phyloP scores from a whole-genome alignment of 805 yeast species.

The Saccharomycopsis javanensis region DNA sequence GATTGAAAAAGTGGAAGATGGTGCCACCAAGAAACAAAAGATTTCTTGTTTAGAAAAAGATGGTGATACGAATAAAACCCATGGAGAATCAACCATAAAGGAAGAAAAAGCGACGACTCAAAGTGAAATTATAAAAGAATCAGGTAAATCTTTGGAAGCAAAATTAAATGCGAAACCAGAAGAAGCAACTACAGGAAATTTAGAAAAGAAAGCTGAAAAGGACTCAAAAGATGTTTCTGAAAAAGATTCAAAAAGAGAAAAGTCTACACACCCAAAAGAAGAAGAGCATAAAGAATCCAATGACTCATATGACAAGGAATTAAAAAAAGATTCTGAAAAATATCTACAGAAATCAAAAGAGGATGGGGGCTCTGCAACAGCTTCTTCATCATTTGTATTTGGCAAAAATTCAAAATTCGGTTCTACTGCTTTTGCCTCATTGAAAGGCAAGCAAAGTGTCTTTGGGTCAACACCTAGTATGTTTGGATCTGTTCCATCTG shows the following conservation, averaged over 20 bases:
- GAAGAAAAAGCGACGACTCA: slow-evolving; percentile 15
- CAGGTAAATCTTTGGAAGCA: neutral
- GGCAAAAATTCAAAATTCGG: slow-evolving; percentile 47
- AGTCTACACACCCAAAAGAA: no score
- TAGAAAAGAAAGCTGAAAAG: slow-evolving; percentile 17
- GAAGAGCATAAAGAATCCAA: no score
- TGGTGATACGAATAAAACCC: neutral
- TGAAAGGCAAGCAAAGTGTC: slow-evolving; percentile 26
- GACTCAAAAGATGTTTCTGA: slow-evolving; percentile 18
- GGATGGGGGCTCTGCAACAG: slow-evolving; percentile 9
- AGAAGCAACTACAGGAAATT: neutral
- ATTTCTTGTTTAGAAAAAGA: neutral
- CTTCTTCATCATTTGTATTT: slow-evolving; percentile 35
- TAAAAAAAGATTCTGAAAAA: slow-evolving; percentile 1
- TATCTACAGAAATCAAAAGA: slow-evolving; percentile 8
- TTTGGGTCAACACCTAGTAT: slow-evolving; percentile 28
- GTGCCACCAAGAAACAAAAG: neutral
- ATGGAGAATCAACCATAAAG: neutral
- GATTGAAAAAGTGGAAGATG: neutral
- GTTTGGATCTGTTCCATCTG: slow-evolving; percentile 7
- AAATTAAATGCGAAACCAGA: neutral
- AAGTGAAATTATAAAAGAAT: slow-evolving; percentile 7
- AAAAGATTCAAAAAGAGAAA: slow-evolving; percentile 11
- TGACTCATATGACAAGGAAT: no score
- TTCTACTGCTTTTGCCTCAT: slow-evolving; percentile 29